Percentiles rank a stretch among this genome's conserved stretches.
These are phyloP conservation scores for Claviceps quebecensis DNA, from an alignment of 2,329 filamentous ascomycete genomes.

Conservation along the genomic window DNA sequence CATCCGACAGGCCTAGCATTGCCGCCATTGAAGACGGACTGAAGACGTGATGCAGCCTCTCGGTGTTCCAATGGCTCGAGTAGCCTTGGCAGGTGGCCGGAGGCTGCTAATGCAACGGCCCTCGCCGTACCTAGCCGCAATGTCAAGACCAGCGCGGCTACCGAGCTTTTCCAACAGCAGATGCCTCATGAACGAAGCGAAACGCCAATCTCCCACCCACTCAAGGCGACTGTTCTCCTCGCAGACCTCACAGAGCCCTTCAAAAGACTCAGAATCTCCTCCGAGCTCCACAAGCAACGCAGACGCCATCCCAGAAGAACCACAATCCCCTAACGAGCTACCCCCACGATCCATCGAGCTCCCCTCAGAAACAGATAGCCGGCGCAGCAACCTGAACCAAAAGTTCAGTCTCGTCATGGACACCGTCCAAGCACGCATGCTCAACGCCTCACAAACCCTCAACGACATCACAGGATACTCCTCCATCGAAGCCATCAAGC, in stretches of 20 bases:
- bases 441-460: constrained; percentile 73
- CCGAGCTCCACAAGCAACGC: background rate
- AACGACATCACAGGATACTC: constrained; percentile 94
- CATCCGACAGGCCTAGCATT: background rate
- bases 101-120: constrained; percentile 11
- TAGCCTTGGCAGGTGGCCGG: constrained; percentile 16
- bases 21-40: background rate
- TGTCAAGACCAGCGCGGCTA: background rate
- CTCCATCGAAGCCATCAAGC: constrained; percentile 74
- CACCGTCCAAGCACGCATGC: constrained; percentile 69
- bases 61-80: constrained; percentile 17
- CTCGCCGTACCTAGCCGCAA: background rate
- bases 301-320: background rate
- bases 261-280: constrained; percentile 5
- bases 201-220: background rate
- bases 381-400: constrained; percentile 20
- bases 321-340: constrained; percentile 2
- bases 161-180: background rate
- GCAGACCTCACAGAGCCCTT: constrained; percentile 7
- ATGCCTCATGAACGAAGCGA: constrained; percentile 3
- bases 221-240: constrained; percentile 15
- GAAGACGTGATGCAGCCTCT: constrained; percentile 20
- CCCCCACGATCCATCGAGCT: constrained; percentile 11
- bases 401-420: constrained; percentile 55
- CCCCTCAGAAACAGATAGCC: constrained; percentile 19